Evolutionary conservation across 495 filamentous ascomycete genomes (phyloP).

Genomic region (Hypoxylon crocopeplum): DNA sequence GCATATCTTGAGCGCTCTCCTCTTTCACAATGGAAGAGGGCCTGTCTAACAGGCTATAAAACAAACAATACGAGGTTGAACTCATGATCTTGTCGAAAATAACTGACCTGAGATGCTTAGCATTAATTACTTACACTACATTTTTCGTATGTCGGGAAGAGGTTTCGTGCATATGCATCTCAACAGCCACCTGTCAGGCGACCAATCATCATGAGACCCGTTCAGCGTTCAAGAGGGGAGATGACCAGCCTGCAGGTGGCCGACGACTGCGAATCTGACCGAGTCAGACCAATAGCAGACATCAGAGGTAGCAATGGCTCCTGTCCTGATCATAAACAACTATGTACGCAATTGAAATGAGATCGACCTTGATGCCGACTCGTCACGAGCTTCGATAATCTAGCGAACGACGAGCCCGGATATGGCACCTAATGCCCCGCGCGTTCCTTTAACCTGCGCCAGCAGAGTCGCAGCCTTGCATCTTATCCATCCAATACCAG

Average conservation of each 20-base stretch:
- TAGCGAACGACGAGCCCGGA: background rate
- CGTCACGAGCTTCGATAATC: background rate
- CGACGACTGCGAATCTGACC: conserved; percentile 3
- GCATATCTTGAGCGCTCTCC: too few species aligned
- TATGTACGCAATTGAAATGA: background rate
- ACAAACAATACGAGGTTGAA: too few species aligned
- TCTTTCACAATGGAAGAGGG: too few species aligned
- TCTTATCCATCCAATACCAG: conserved; percentile 41
- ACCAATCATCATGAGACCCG: conserved; percentile 14
- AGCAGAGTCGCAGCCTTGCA: conserved; percentile 39
- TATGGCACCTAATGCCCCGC: conserved; percentile 28
- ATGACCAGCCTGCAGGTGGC: conserved; percentile 4
- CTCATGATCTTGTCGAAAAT: too few species aligned
- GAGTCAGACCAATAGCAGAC: background rate
- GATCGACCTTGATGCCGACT: background rate
- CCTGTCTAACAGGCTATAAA: too few species aligned
- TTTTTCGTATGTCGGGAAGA: conserved; percentile 2
- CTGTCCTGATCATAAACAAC: background rate
- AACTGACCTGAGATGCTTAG: background rate
- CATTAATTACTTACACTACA: background rate
- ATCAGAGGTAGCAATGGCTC: background rate
- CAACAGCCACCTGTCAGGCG: conserved; percentile 8
- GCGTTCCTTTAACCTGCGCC: conserved; percentile 34
- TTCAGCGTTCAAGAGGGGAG: conserved; percentile 3
- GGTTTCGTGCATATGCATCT: conserved; percentile 13